Conservation (phyloP, 2,329 filamentous ascomycete genomes). For the Fusarium transvaalense region DNA sequence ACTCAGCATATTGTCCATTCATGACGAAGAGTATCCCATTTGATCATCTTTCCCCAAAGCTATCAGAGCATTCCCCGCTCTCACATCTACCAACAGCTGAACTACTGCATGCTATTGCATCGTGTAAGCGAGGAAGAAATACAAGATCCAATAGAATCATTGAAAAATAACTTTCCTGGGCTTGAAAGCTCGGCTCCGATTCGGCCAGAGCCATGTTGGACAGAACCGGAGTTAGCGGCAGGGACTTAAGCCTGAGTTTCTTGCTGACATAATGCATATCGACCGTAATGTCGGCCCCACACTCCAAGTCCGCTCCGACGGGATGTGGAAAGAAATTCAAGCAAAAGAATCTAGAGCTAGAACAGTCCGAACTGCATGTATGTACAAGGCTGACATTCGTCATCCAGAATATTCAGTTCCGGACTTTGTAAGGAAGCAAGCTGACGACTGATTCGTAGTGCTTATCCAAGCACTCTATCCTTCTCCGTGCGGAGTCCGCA, state of each 20-base stretch:
- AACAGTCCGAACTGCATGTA: conserved; percentile 19
- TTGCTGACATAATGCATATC: conserved; percentile 34
- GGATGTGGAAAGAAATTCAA: conserved; percentile 33
- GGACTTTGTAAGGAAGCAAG: conserved; percentile 5
- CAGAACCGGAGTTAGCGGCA: conserved; percentile 47
- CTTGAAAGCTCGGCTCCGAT: conserved; percentile 36
- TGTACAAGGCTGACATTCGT: conserved; percentile 39
- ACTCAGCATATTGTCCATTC: conserved; percentile 8
- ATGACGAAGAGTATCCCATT: conserved; percentile 25
- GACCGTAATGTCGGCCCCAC: conserved; percentile 32
- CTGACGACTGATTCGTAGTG: conserved; percentile 19
- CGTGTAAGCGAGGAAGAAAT: conserved; percentile 20
- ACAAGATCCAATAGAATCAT: conserved; percentile 13
- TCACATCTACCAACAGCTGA: conserved; percentile 3
- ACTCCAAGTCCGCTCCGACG: conserved; percentile 25
- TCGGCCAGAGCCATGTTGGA: conserved; percentile 27
- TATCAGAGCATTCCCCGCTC: conserved; percentile 18
- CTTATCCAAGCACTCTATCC: conserved; percentile 22
- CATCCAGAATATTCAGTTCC: conserved; percentile 16
- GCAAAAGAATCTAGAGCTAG: conserved; percentile 4
- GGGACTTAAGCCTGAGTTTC: conserved; percentile 42
- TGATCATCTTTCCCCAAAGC: background rate
- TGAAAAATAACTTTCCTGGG: conserved; percentile 12
- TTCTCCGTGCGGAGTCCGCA: conserved; percentile 11
- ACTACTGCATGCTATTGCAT: conserved; percentile 27